These are phyloP conservation scores for Lagenaria siceraria DNA, from an alignment of 306 rosid genomes.

Conservation along the genomic window DNA sequence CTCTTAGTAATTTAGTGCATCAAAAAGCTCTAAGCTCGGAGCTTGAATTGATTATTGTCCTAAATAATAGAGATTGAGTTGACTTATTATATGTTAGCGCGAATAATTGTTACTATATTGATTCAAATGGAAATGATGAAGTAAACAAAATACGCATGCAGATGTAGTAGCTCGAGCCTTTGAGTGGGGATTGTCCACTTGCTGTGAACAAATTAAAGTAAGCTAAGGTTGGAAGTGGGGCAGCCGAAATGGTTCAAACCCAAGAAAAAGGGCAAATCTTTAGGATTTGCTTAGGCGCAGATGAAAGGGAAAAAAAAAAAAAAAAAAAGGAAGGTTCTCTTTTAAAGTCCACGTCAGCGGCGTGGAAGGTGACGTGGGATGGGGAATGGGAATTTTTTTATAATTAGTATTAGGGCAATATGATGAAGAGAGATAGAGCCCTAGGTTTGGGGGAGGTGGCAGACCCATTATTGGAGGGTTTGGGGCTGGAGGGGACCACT, in stretches of 20 bases:
- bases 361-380: not conserved
- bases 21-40: too few relatives aligned
- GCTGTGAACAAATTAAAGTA: too few relatives aligned
- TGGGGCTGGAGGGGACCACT: not conserved
- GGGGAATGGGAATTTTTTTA: not conserved
- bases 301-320: not conserved
- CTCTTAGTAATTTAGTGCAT: too few relatives aligned
- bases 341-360: not conserved
- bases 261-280: slow-evolving; percentile 1
- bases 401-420: not conserved
- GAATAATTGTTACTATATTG: too few relatives aligned
- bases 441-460: not conserved
- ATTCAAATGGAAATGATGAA: too few relatives aligned
- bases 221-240: not conserved
- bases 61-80: too few relatives aligned
- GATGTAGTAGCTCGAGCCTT: too few relatives aligned
- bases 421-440: not conserved
- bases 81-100: too few relatives aligned
- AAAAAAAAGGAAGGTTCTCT: slow-evolving; percentile 6
- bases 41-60: too few relatives aligned
- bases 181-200: too few relatives aligned
- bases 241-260: not conserved
- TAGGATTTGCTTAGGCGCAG: not conserved
- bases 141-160: too few relatives aligned
- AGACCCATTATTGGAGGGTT: not conserved